Conservation (phyloP, 257 asterid species). For the Echites panduratus region DNA sequence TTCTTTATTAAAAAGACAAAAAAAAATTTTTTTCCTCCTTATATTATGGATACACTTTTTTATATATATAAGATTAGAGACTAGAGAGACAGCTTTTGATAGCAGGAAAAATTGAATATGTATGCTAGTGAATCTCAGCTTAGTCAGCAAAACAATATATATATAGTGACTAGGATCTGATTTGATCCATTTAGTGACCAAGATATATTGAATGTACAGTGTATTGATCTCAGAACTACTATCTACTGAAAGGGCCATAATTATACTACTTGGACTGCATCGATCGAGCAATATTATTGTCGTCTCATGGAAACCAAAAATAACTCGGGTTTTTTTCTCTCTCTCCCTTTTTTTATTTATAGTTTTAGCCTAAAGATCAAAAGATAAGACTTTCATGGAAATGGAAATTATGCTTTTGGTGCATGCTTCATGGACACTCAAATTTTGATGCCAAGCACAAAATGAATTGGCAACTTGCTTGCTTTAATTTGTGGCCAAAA, state of each 20-base stretch:
- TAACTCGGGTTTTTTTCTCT: background rate
- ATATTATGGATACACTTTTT: no score
- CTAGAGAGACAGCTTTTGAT: background rate
- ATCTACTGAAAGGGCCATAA: background rate
- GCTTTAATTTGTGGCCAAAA: background rate
- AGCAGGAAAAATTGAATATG: background rate
- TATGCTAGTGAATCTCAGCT: background rate
- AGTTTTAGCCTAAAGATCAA: background rate
- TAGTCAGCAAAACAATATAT: slow-evolving; percentile 4
- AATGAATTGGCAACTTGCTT: slow-evolving; percentile 3
- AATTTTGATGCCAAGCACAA: background rate
- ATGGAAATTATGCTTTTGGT: slow-evolving; percentile 3
- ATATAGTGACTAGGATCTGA: slow-evolving; percentile 8
- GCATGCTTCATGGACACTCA: slow-evolving; percentile 7
- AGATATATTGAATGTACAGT: background rate
- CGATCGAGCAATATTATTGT: no score
- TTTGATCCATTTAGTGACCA: background rate
- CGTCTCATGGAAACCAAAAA: background rate
- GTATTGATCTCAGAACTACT: no score
- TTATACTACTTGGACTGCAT: background rate
- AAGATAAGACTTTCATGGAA: background rate
- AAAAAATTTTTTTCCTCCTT: no score
- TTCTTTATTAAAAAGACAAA: no score
- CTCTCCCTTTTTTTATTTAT: no score
- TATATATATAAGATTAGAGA: no score